Base-by-base conservation (phyloP, 169 alveolate species). In the Cyclospora cayetanensis region DNA sequence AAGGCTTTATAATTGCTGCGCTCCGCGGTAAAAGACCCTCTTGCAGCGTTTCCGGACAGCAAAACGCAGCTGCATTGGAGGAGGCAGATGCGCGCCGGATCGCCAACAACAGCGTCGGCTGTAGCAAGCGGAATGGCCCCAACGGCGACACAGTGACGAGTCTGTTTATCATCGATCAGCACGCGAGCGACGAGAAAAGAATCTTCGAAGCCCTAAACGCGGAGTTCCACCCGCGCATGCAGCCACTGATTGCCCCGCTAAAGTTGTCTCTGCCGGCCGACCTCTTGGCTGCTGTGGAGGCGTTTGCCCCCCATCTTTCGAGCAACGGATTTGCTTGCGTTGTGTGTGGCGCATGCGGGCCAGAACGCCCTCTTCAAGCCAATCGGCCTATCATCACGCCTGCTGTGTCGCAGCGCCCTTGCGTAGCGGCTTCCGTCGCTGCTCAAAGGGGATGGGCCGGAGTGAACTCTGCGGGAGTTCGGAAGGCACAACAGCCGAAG, bases 131-230 rank as follows among this genome's bases (percentile, higher is more conserved):
- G 77, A 39, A 18, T 25, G 18, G 12, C 5, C 66, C 29, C 12
- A 41, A 41, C 20, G 70, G 15, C 11, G 77, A 76, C 39, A 9
- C 4, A 25, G 87, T n/a, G 74, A 55, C 50, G 50, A 95, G 98
- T 39, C 80, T 98, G 79, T 98, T 97, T 93, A 97, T 99, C 0
- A 95, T 99, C 41, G 99, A 99, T 94, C 99, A 99, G 92, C 99
- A 99, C 95, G 99, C 99, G 0, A 98, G 99, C 41, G 99, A 98
- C 93, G 99, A 99, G 93, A 98, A 98, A 93, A 94, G 95, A 35
- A 96, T 97, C 25, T 98, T 98, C 94, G 99, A 99, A 90, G 95
- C 94, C 12, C 95, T 97, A 29, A 96, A 98, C 63, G 96, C 94
- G 82, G 94, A 95, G 39, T 96, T 97, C 72, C 91, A 93, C 35